Conservation (phyloP, 495 filamentous ascomycete genomes). For the Symbiotaphrina buchneri region DNA sequence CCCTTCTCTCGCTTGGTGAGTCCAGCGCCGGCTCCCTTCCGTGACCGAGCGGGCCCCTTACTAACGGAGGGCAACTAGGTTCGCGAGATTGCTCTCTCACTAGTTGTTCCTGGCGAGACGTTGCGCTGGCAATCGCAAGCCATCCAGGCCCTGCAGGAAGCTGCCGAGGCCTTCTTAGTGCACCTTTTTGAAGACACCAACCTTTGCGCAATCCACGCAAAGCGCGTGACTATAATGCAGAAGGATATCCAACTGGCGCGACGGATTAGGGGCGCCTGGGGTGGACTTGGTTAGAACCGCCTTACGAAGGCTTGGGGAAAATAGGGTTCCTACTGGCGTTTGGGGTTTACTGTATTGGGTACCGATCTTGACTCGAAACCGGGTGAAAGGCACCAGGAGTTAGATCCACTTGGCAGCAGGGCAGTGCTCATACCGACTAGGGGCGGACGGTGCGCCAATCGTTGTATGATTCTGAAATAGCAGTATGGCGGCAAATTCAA, state of each 20-base stretch:
- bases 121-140: slow-evolving; percentile 87
- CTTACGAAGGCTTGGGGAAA: too few species aligned
- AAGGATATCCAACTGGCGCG: slow-evolving; percentile 85
- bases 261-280: slow-evolving; percentile 55
- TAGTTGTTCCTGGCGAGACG: slow-evolving; percentile 28
- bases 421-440: too few species aligned
- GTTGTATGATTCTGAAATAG: too few species aligned
- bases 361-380: too few species aligned
- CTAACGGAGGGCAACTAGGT: slow-evolving; percentile 22
- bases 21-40: neutral
- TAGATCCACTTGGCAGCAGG: too few species aligned
- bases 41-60: neutral
- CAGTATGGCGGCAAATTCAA: too few species aligned
- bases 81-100: slow-evolving; percentile 56
- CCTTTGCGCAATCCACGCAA: slow-evolving; percentile 86
- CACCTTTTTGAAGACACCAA: slow-evolving; percentile 93
- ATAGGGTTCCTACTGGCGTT: too few species aligned
- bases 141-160: slow-evolving; percentile 76
- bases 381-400: too few species aligned
- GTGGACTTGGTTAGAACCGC: slow-evolving; percentile 28
- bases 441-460: too few species aligned
- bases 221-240: slow-evolving; percentile 93
- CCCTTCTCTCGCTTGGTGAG: slow-evolving; percentile 72
- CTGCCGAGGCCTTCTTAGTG: slow-evolving; percentile 78
- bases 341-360: too few species aligned